Evolutionary conservation across 1,284 basidiomycete species (phyloP), one percentile per base, ranked within the genome.

Genomic region (Tilletia walkeri): DNA sequence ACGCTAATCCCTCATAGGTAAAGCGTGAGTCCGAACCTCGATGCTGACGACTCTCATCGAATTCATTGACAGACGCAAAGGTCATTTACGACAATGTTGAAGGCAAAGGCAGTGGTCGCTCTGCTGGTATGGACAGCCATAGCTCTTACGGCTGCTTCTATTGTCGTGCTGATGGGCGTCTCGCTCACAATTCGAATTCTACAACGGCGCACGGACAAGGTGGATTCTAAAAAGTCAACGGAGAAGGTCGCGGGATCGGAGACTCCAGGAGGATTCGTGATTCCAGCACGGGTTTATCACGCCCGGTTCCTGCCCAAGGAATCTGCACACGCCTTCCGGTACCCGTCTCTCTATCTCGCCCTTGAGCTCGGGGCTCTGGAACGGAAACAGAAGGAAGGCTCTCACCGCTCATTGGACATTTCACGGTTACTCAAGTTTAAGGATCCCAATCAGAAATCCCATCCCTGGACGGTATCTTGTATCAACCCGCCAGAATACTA

Each of bases 321-420:
- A 3, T 86, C 89, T 0, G 75, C 84, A 2, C 89, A 91, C 79
- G 83, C 86, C 0, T 91, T 91, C 81, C 86, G 85, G 9, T 92
- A 92, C 80, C 88, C 89, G 0, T 89, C 89, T 0, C 84, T 91
- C 36, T 88, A 88, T 45, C 77, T 91, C 16, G 85, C 90, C 10
- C 79, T 90, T 41, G 88, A 90, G 3, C 82, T 92, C 14, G 85
- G 87, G 68, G 85, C 86, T 0, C 84, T 92, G 9, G 90, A 91
- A 77, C 16, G 36, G 38, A 38, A 39, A 1, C 24, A 59, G 72
- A 2, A 84, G 91, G 5, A 87, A 91, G 75, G 84, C 72, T 0
- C 86, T 87, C 30, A 72, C 73, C 36, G 73, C 74, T 30, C 56
- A 72, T 0, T 86, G 85, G 84, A 74, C 68, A 59, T 63, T 72